Evolutionary conservation across 257 asterid genomes (phyloP), one percentile per base, ranked within the genome.

Genomic region (Scutellaria galericulata): DNA sequence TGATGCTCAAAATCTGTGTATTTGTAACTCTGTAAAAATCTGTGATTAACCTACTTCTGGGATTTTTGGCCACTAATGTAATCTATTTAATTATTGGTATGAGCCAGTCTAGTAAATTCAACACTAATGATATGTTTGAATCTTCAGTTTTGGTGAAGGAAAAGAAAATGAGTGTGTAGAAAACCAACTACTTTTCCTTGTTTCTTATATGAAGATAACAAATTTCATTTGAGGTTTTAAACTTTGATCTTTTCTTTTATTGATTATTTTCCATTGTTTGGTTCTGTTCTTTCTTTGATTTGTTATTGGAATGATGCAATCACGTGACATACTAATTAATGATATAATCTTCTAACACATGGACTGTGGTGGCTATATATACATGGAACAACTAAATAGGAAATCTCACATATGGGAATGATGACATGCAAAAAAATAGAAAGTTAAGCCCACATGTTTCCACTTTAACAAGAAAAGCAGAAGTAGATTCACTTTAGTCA

Each of bases 1-100:
- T 71, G 67, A 47, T 69, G 45, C 55, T 74, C 14, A 42, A 11
- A 63, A 51, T 59, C 54, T 62, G 52, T 55, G 50, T 46, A 64
- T 51, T 50, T 72, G 18, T 66, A 67, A 57, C 53, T 70, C 63
- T 77, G 77, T 64, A 78, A 50, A 74, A 59, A 60, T 45, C 27
- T 73, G 71, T 73, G 72, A 66, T 64, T 31, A 74, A 60, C 68
- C 53, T 41, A 13, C 5, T 12, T 64, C 24, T 31, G 64, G 70
- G 55, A 48, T 11, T 71, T 46, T 75, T 75, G 62, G 62, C 72
- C 42, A 66, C 42, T 62, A 74, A 76, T 54, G 53, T 62, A 63
- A 48, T 68, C 64, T 52, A 70, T 11, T 59, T 57, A 63, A 51
- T 18, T 66, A 20, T 69, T 50, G 56, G 57, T 47, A 39, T 15